Percentiles rank a stretch among this genome's conserved stretches.
phyloP scores from a whole-genome alignment of 345 rosid species.

The Ceriops zippeliana region DNA sequence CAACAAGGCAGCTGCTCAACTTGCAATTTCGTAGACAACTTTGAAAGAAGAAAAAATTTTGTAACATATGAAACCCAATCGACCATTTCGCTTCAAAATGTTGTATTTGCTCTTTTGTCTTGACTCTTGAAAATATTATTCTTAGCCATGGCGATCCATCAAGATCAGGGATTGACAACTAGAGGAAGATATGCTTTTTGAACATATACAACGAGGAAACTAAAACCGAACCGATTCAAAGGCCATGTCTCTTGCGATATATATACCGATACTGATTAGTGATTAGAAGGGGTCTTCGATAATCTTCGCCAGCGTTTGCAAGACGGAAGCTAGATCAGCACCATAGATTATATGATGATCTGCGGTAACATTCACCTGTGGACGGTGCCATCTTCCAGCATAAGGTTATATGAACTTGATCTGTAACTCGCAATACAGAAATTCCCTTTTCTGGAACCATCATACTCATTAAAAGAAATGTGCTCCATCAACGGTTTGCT shows the following conservation, averaged over 20 bases:
- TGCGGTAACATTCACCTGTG: constrained; percentile 83
- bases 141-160: constrained; percentile 8
- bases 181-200: constrained; percentile 24
- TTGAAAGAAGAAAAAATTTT: not conserved
- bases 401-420: constrained; percentile 1
- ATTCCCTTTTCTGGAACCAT: constrained; percentile 7
- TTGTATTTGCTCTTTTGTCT: not conserved
- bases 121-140: not conserved
- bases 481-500: constrained; percentile 71
- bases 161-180: constrained; percentile 25
- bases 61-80: constrained; percentile 6
- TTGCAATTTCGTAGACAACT: not conserved
- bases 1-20: not conserved
- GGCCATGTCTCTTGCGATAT: not conserved
- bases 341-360: constrained; percentile 94
- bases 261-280: constrained; percentile 11
- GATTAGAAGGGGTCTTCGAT: constrained; percentile 71
- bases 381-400: constrained; percentile 14
- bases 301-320: constrained; percentile 82
- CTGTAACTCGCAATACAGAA: not conserved
- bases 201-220: constrained; percentile 17
- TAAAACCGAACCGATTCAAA: constrained; percentile 17
- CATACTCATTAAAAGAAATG: too few relatives aligned
- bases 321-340: constrained; percentile 85
- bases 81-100: constrained; percentile 14